Evolutionary conservation across 2,329 filamentous ascomycete genomes (phyloP).

Genomic region (Aspergillus sp.): DNA sequence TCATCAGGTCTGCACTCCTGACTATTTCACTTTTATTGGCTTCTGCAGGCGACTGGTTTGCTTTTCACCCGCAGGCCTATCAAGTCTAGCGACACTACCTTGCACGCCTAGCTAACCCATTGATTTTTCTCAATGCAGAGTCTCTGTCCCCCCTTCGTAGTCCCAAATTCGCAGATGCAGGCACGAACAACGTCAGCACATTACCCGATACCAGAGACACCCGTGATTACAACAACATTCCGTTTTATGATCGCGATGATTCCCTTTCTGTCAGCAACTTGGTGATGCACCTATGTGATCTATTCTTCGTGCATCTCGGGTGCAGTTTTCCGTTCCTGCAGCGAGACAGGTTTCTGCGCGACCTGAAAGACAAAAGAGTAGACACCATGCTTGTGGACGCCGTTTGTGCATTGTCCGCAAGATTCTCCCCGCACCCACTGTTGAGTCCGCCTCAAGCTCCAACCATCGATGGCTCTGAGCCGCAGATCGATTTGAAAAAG

Average conservation of each 20-base stretch:
- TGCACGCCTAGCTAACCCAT: background rate
- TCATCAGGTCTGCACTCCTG: conserved; percentile 37
- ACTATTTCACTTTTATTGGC: background rate
- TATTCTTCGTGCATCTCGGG: conserved; percentile 79
- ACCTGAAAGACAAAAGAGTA: conserved; percentile 76
- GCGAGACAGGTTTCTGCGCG: conserved; percentile 69
- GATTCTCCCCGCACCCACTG: conserved; percentile 68
- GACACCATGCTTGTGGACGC: conserved; percentile 85
- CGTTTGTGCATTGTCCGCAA: conserved; percentile 77
- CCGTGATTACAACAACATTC: conserved; percentile 51
- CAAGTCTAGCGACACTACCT: background rate
- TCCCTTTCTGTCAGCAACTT: conserved; percentile 69
- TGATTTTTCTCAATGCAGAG: conserved; percentile 24
- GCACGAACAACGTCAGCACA: conserved; percentile 20
- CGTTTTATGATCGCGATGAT: conserved; percentile 75
- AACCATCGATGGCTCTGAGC: conserved; percentile 46
- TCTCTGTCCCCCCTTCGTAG: conserved; percentile 40
- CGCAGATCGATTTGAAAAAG: conserved; percentile 37
- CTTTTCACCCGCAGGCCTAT: background rate
- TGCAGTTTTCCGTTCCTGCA: conserved; percentile 85
- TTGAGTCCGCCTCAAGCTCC: conserved; percentile 54
- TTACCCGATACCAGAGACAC: conserved; percentile 30
- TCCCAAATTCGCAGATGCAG: conserved; percentile 29
- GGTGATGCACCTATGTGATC: conserved; percentile 74
- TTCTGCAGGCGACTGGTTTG: background rate